These are phyloP conservation scores for Aureobasidium musti DNA, from an alignment of 2,329 filamentous ascomycete genomes.

Conservation along the genomic window DNA sequence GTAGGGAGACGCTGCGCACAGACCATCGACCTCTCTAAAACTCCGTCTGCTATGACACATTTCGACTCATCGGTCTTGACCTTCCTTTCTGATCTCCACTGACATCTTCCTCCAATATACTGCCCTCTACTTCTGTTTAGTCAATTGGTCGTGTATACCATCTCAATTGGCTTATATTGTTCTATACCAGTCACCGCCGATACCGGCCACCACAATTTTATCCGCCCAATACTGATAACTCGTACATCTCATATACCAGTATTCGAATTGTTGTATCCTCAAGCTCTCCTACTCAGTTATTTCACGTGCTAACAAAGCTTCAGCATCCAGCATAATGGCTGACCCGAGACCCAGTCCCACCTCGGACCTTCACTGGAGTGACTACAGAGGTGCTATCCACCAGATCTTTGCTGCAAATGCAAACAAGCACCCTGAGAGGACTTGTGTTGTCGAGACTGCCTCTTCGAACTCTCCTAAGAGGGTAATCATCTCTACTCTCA, in stretches of 20 bases:
- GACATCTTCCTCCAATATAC: not conserved
- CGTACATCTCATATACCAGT: not conserved
- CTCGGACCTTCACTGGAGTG: conserved; percentile 66
- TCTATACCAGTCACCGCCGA: conserved; percentile 4
- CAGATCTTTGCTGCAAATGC: conserved; percentile 70
- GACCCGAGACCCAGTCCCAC: conserved; percentile 62
- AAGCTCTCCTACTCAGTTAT: not conserved
- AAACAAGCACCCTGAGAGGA: conserved; percentile 64
- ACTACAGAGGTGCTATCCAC: conserved; percentile 67
- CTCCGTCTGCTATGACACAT: conserved; percentile 27
- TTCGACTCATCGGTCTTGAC: conserved; percentile 17
- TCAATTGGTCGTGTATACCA: conserved; percentile 6
- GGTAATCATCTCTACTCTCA: not conserved
- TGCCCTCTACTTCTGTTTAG: not conserved
- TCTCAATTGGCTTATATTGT: not conserved
- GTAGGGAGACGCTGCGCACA: too few species aligned
- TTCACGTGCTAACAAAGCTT: not conserved
- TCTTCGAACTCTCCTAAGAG: conserved; percentile 47
- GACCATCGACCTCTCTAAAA: conserved; percentile 12
- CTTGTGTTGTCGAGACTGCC: conserved; percentile 68
- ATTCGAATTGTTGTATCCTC: not conserved
- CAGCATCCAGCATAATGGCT: conserved; percentile 34
- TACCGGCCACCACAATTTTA: conserved; percentile 23
- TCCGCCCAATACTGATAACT: not conserved
- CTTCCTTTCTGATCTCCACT: conserved; percentile 1